Evolutionary conservation across 441 rosid species (phyloP), one percentile per base, ranked within the genome.

Genomic region (Pelargonium australe): DNA sequence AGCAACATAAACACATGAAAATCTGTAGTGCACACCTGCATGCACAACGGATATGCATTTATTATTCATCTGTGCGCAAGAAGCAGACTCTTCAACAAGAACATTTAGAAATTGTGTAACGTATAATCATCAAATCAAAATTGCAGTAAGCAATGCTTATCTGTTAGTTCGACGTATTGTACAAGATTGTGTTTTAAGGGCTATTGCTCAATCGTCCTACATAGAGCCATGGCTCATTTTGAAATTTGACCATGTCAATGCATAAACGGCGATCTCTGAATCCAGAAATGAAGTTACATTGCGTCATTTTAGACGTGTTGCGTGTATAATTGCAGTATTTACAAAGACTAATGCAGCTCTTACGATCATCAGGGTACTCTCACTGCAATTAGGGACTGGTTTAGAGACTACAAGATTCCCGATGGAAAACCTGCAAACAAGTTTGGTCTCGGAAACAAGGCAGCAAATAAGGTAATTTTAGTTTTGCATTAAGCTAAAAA

Each of bases 371-470:
- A 95, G 99, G 99, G 95, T 43, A 95, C 95, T 31, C 85, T 95
- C 1, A 86, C 90, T 31, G 92, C 91, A 47, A 86, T 95, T 63
- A 82, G 98, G 76, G 91, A 88, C 75, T 95, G 97, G 99, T 92
- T 95, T 64, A 85, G 97, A 71, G 98, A 95, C 76, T 95, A 95
- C 79, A 95, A 95, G 80, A 87, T 86, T 71, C 99, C 97, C 5
- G 99, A 95, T 69, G 98, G 96, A 49, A 95, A 95, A 76, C 98
- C 99, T 70, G 97, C 98, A 34, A 95, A 95, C 81, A 89, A 80
- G 80, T 95, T 95, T 73, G 99, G 91, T 68, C 96, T 95, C 49
- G 97, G 98, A 76, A 90, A 90, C 84, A 82, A 87, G 81, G 87
- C 98, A 63, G 96, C 89, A 44, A 84, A 75, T 86, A 91, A 91